Evolutionary conservation across 1,139 yeast species (phyloP), one percentile per base, ranked within the genome.

Genomic region (Tardiomyces blankii): DNA sequence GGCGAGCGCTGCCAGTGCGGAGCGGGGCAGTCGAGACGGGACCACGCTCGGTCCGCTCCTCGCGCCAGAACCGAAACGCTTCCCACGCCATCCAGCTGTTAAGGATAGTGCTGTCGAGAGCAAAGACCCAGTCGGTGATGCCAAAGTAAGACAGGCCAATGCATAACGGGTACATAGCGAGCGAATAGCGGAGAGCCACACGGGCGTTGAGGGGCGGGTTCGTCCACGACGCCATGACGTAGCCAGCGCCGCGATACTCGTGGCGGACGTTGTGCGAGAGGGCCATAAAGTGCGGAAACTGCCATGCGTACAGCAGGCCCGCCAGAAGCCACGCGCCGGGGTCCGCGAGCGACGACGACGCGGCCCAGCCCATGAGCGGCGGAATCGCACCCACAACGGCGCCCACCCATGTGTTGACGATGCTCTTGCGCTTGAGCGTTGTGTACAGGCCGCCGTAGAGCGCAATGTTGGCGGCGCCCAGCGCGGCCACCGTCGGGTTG

Each of bases 291-390:
- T 91, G 99, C 3, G 99, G 99, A 63, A 91, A 91, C 66, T 91
- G 99, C 99, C 99, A 91, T 3, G 97, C 95, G 62, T 85, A 91
- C 39, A 91, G 69, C 46, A 93, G 68, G 0, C 83, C 88, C 1
- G 97, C 97, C 33, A 89, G 68, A 59, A 93, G 81, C 97, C 97
- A 91, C 2, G 94, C 94, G 7, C 93, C 96, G 0, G 97, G 96
- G 51, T 86, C 87, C 3, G 72, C 56, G 44, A 91, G 67, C 1
- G 94, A 78, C 32, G 68, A 78, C 3, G 95, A 84, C 0, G 96
- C 95, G 1, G 96, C 96, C 98, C 98, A 91, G 1, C 99, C 99
- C 99, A 91, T 91, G 45, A 93, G 72, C 30, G 99, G 99, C 1
- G 99, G 98, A 39, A 91, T 84, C 0, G 97, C 97, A 3, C 99